Base-by-base conservation (phyloP, 768 basidiomycete genomes). In the Rubroboletus pulcherrimus region DNA sequence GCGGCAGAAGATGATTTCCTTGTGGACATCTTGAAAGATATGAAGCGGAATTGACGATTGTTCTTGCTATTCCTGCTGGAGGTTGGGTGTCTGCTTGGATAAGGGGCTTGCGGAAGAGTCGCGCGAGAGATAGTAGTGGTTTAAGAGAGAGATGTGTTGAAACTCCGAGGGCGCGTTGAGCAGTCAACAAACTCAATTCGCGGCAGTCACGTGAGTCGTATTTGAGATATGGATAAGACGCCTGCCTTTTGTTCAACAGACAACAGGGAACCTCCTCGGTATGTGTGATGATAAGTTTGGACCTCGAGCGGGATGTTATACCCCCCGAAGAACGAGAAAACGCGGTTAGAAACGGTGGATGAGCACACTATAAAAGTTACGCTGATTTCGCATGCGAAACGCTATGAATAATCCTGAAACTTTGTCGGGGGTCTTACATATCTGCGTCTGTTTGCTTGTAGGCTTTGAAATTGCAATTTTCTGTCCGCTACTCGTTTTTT, bases 1-100 rank as follows among this genome's bases (percentile, higher is more conserved):
- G 79, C 70, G 46, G 74, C 60, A 51, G 68, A 62, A 53, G 77
- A 66, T 35, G 79, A 61, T 68, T 83, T 85, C 74, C 78, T 81
- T 39, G 43, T n/a, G 33, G 58, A 68, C 70, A 71, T 71, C 54
- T 58, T 68, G 63, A 48, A 40, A 59, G 34, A 60, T 63, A 63
- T 47, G 56, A 58, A 44, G 39, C 26, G 41, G 34, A 29, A 37
- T 43, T 33, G 56, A 56, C 3, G 53, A 55, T 46, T 58, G 50
- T 62, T 54, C 49, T 66, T 63, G 64, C 26, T 61, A 29, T 49
- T 49, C 54, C 43, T 59, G 51, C 45, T 62, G 19, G 53, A 55
- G 42, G 56, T 31, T 24, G 57, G 29, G 54, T 58, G 64, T 56
- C 53, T 43, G 56, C 24, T 54, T 11, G 57, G 51, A 57, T 43